These are phyloP conservation scores for Coemansia sp. DNA, from an alignment of 192 early-diverging fungal genomes.

Conservation along the genomic window DNA sequence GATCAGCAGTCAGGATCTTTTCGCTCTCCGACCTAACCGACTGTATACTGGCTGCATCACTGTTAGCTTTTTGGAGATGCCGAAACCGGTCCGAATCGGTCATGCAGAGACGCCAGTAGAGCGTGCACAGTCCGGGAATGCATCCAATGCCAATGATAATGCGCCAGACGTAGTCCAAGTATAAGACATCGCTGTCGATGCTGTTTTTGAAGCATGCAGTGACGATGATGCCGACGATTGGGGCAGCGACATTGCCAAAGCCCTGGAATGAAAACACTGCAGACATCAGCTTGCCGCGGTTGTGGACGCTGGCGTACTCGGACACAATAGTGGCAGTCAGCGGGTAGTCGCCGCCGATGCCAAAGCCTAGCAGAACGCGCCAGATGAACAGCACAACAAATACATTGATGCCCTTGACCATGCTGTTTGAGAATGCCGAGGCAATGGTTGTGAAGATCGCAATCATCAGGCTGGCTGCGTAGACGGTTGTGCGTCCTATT, in stretches of 20 bases:
- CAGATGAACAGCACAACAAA: constrained; percentile 76
- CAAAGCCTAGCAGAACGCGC: constrained; percentile 88
- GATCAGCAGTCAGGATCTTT: constrained; percentile 33
- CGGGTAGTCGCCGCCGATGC: constrained; percentile 94
- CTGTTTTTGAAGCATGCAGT: constrained; percentile 66
- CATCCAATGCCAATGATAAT: constrained; percentile 81
- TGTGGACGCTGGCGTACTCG: constrained; percentile 78
- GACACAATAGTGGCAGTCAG: constrained; percentile 89
- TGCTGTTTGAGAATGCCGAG: constrained; percentile 69
- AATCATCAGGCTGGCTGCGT: constrained; percentile 86
- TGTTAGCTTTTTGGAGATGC: constrained; percentile 19
- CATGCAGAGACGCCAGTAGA: constrained; percentile 90
- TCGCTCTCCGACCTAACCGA: constrained; percentile 38
- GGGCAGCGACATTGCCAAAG: constrained; percentile 80
- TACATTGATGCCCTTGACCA: constrained; percentile 66
- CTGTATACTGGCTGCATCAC: neutral
- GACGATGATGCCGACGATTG: constrained; percentile 71
- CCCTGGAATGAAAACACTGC: constrained; percentile 93
- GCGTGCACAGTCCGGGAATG: constrained; percentile 77
- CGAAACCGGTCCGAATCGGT: constrained; percentile 88
- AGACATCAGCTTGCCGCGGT: constrained; percentile 86
- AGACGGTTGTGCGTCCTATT: constrained; percentile 85
- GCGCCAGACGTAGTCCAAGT: constrained; percentile 89
- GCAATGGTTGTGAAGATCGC: constrained; percentile 84
- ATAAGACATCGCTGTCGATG: constrained; percentile 62